Percentiles rank a stretch among this genome's conserved stretches.
Evolutionary conservation across 179 eudicot species (phyloP).

Genomic region (Beta macrorhiza): DNA sequence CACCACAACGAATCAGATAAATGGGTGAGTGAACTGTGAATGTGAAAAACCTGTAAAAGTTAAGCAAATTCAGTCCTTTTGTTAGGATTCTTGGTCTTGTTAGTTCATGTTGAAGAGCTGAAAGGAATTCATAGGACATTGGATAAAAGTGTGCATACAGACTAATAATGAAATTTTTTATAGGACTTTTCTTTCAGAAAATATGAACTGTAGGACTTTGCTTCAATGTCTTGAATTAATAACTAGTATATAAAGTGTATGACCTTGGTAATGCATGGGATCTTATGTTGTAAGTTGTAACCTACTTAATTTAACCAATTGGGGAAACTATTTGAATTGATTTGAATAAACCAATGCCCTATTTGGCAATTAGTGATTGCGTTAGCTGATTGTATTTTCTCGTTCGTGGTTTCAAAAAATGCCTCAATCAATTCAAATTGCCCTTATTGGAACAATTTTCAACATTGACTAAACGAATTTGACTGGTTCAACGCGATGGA

Average conservation of each 20-base stretch:
- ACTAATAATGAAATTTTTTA: background rate
- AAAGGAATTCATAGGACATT: background rate
- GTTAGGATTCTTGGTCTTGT: background rate
- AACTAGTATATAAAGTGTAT: background rate
- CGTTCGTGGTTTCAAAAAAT: too few relatives aligned
- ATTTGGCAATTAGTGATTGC: too few relatives aligned
- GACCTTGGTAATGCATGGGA: background rate
- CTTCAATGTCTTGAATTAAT: background rate
- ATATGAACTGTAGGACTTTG: background rate
- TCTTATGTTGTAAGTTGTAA: conserved; percentile 1
- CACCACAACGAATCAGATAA: conserved; percentile 67
- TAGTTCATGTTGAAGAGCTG: background rate
- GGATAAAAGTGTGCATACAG: background rate
- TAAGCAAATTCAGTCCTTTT: background rate
- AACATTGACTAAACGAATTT: too few relatives aligned
- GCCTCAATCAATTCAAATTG: too few relatives aligned
- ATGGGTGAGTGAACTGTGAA: conserved; percentile 52
- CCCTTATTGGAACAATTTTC: too few relatives aligned
- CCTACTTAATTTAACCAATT: background rate
- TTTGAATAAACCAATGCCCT: background rate
- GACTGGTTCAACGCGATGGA: too few relatives aligned
- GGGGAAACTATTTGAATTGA: background rate
- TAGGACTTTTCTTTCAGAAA: background rate
- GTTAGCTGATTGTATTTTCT: too few relatives aligned
- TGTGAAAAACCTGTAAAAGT: background rate